Base-by-base conservation (phyloP, 768 basidiomycete genomes). In the Mycena haematopus region DNA sequence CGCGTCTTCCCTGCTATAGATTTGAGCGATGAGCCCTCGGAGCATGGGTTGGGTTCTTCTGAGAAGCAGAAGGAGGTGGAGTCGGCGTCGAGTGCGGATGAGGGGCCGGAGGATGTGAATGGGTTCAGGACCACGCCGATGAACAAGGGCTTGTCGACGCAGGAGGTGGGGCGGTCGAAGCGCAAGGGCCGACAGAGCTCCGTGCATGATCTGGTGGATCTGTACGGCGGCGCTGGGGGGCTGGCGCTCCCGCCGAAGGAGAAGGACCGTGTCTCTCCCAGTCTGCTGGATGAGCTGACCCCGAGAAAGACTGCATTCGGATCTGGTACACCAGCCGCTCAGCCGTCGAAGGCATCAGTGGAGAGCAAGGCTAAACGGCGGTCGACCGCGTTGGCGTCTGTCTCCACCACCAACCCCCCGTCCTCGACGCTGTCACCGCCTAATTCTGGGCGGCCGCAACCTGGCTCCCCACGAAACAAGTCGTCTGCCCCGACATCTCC, bases 151-250 rank as follows among this genome's bases (percentile, higher is more conserved):
- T 72, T 69, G 47, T 65, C 60, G 53, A 66, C 71, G 19, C 70
- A 70, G 62, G 66, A 68, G 33, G 63, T 59, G 19, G 68, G 74
- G 54, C 75, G 73, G 53, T 70, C 75, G 44, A 81, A 74, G 67
- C 73, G 76, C 45, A 86, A 85, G 67, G 79, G 84, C 42, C 77
- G 92, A 65, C 91, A 93, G 77, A 89, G 86, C 69, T 93, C 93
- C 14, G 91, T 93, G 24, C 91, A 95, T 69, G 89, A 94, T 69
- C 72, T 93, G 58, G 90, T 93, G 29, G 89, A 90, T 71, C 73
- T 93, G 29, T 93, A 89, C 80, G 90, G 90, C 44, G 90, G 89
- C 8, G 80, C 58, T 14, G 81, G 15, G 63, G 79, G 61, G 65
- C 60, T 68, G 51, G 77, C 7, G 24, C 40, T 59, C 22, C 73